Conservation (phyloP, 192 early-diverging fungal genomes). For the Backusella sp. region DNA sequence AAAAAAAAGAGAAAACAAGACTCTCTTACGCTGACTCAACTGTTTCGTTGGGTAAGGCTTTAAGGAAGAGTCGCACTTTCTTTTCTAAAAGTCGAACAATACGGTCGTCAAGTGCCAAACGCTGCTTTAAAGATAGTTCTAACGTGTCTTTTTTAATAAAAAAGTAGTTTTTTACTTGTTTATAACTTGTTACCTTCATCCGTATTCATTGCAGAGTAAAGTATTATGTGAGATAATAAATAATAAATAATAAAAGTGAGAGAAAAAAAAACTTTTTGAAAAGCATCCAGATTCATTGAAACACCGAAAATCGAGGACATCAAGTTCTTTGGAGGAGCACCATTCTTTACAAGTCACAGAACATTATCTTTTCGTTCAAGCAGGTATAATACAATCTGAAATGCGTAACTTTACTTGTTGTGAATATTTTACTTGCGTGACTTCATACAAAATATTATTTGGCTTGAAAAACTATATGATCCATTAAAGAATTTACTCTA, state of each 20-base stretch:
- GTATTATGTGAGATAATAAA: too few relatives aligned
- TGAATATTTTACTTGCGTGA: too few relatives aligned
- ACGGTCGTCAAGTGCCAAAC: constrained; percentile 31
- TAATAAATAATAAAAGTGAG: neutral
- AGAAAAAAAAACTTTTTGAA: neutral
- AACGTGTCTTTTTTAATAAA: neutral
- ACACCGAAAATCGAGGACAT: neutral
- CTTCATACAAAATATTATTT: too few relatives aligned
- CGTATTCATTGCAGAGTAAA: neutral
- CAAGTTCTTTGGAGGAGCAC: too few relatives aligned
- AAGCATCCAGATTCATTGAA: neutral
- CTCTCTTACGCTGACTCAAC: constrained; percentile 26
- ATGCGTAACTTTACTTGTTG: too few relatives aligned
- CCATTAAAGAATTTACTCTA: too few relatives aligned
- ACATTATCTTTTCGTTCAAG: too few relatives aligned
- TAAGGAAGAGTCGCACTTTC: constrained; percentile 21
- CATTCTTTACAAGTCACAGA: too few relatives aligned
- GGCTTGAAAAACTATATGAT: too few relatives aligned
- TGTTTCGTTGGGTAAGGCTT: constrained; percentile 6
- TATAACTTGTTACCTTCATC: neutral
- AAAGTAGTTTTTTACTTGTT: too few relatives aligned
- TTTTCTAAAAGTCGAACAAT: constrained; percentile 24
- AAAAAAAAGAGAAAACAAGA: neutral
- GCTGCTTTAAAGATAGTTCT: constrained; percentile 10
- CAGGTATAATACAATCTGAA: too few relatives aligned